Conservation (phyloP, 192 early-diverging fungal species). For the Coemansia sp. region DNA sequence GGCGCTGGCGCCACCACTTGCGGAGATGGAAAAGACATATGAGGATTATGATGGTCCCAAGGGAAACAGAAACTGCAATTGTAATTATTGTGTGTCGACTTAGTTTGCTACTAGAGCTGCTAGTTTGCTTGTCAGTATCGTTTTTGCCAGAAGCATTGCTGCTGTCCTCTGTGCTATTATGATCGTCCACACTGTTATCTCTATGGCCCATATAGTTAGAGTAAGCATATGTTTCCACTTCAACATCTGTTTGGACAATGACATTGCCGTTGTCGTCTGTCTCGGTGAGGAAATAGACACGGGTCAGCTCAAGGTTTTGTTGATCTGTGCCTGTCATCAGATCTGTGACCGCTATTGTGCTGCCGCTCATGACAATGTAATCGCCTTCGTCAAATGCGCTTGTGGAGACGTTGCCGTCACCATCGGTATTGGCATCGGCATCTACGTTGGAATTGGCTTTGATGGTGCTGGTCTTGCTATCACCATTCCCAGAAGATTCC, state of each 20-base stretch:
- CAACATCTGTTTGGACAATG: not conserved
- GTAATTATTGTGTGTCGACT: slow-evolving; percentile 22
- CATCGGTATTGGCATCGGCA: not conserved
- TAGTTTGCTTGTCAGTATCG: not conserved
- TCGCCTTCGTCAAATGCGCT: not conserved
- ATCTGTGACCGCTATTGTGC: not conserved
- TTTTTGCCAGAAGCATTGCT: not conserved
- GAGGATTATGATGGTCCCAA: slow-evolving; percentile 19
- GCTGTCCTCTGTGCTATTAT: not conserved
- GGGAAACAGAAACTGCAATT: slow-evolving; percentile 18
- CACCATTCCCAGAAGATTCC: not conserved
- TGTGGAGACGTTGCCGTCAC: too few relatives aligned
- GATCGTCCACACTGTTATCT: not conserved
- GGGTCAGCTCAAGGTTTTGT: not conserved
- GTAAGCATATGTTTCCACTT: not conserved
- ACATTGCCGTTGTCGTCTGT: not conserved
- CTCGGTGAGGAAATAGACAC: not conserved
- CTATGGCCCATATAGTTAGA: not conserved
- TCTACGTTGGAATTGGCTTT: not conserved
- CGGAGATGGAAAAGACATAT: slow-evolving; percentile 24
- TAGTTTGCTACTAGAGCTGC: slow-evolving; percentile 4
- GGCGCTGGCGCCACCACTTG: slow-evolving; percentile 29
- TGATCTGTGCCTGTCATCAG: not conserved
- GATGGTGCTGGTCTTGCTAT: not conserved
- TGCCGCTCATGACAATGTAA: not conserved